Conservation (phyloP, 345 rosid genomes). For the Corchorus olitorius region DNA sequence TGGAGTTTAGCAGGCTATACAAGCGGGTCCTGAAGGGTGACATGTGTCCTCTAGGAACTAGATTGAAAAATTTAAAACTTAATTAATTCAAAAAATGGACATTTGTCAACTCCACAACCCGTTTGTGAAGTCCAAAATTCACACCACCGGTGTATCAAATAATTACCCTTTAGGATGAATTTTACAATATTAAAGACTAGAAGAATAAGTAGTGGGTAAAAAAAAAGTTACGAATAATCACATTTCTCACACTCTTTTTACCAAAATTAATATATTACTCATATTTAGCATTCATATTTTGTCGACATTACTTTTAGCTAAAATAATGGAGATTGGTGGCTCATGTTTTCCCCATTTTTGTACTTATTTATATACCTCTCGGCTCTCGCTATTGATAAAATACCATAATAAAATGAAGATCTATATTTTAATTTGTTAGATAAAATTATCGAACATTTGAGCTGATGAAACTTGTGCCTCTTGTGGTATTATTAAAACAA, state of each 20-base stretch:
- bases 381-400: too few species aligned
- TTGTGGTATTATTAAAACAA: neutral
- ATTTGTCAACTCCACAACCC: too few species aligned
- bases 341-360: neutral
- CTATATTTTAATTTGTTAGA: too few species aligned
- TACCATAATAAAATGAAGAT: too few species aligned
- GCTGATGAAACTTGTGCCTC: neutral
- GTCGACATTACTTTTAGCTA: neutral
- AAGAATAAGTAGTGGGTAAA: neutral
- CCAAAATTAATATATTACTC: neutral
- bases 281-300: neutral
- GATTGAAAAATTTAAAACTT: too few species aligned
- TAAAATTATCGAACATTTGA: neutral
- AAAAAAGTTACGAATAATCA: neutral
- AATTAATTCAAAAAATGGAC: too few species aligned
- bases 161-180: neutral
- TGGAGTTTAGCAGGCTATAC: too few species aligned
- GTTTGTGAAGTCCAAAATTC: too few species aligned
- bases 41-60: too few species aligned
- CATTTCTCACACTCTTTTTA: neutral
- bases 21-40: too few species aligned
- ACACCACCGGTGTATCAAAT: too few species aligned
- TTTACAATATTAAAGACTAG: neutral
- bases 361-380: neutral
- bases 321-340: neutral